Evolutionary conservation across 2,329 filamentous ascomycete genomes (phyloP).

Genomic region (Paraphoma chrysanthemicola): DNA sequence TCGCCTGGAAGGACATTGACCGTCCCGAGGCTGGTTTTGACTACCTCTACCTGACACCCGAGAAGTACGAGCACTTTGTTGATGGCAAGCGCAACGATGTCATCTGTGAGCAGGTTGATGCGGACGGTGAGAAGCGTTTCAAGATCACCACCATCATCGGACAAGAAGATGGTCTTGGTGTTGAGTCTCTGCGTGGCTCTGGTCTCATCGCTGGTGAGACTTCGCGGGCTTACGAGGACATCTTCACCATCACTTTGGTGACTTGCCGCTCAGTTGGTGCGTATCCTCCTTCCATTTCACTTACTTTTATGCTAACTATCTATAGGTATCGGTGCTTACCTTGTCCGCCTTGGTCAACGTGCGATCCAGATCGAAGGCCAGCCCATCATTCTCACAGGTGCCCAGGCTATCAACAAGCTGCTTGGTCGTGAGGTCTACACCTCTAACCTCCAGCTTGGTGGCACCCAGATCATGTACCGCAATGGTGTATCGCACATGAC

Average conservation of each 20-base stretch:
- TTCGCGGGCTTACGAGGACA: constrained; percentile 95
- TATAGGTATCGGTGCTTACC: constrained; percentile 91
- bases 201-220: constrained; percentile 98
- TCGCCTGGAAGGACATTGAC: constrained; percentile 87
- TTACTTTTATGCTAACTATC: constrained; percentile 41
- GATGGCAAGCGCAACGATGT: constrained; percentile 76
- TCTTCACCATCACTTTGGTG: constrained; percentile 97
- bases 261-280: constrained; percentile 95
- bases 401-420: constrained; percentile 96
- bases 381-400: constrained; percentile 97
- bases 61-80: constrained; percentile 85
- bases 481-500: constrained; percentile 99
- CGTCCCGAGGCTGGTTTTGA: constrained; percentile 92
- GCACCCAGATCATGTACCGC: constrained; percentile 99
- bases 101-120: constrained; percentile 85
- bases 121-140: constrained; percentile 88
- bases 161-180: constrained; percentile 93
- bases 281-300: constrained; percentile 3
- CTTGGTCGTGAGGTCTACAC: constrained; percentile 98
- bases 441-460: constrained; percentile 97
- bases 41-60: constrained; percentile 91
- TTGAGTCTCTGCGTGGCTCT: constrained; percentile 95
- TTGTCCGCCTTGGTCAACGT: constrained; percentile 96
- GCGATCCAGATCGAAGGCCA: constrained; percentile 99
- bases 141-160: constrained; percentile 95